These are phyloP conservation scores for Beauveria rudraprayagi DNA, from an alignment of 2,329 filamentous ascomycete species.

Conservation along the genomic window DNA sequence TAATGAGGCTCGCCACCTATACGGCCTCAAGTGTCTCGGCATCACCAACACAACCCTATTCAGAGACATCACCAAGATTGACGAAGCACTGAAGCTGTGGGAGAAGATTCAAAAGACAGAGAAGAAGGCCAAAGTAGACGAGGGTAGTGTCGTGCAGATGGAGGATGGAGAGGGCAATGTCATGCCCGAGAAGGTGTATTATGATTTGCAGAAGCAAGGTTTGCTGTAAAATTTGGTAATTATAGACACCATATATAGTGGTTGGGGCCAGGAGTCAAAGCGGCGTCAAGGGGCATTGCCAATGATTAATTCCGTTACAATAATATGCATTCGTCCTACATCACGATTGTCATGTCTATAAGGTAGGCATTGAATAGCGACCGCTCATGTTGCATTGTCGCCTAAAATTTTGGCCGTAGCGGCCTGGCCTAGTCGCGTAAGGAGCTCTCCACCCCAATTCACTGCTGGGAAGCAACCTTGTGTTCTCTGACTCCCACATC, in stretches of 20 bases:
- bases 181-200: conserved; percentile 98
- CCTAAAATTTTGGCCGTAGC: no score
- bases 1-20: conserved; percentile 86
- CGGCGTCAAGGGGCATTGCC: neutral
- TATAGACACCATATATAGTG: conserved; percentile 7
- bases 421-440: neutral
- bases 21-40: conserved; percentile 86
- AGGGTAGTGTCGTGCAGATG: conserved; percentile 92
- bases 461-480: neutral
- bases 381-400: no score
- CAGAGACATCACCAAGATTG: conserved; percentile 86
- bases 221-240: conserved; percentile 47
- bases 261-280: conserved; percentile 1
- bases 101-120: conserved; percentile 85
- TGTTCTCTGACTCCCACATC: neutral
- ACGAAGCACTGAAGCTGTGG: conserved; percentile 83
- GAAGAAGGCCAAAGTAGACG: conserved; percentile 65
- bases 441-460: neutral
- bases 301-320: neutral
- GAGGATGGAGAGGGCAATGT: conserved; percentile 96
- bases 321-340: neutral
- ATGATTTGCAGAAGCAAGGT: conserved; percentile 88
- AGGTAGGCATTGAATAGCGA: neutral
- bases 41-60: conserved; percentile 89
- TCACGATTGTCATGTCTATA: neutral